Conservation (phyloP, 108 stramenopile species). For the Asterionellopsis glacialis region DNA sequence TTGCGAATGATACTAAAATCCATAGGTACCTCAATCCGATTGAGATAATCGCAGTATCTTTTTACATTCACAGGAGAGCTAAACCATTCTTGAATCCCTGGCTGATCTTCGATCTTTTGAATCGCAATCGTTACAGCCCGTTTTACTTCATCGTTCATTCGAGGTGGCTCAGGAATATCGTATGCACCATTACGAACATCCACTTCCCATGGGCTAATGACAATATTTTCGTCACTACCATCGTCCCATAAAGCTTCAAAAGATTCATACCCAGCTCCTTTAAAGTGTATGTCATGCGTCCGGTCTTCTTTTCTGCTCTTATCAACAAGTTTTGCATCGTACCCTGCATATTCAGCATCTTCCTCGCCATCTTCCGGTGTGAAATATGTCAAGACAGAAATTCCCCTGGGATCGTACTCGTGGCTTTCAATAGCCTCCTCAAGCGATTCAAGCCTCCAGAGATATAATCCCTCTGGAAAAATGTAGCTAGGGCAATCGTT, state of each 20-base stretch:
- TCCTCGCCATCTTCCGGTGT: slow-evolving; percentile 20
- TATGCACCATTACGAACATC: slow-evolving; percentile 11
- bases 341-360: slow-evolving; percentile 36
- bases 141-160: slow-evolving; percentile 40
- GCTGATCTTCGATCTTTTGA: slow-evolving; percentile 28
- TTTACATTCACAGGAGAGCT: slow-evolving; percentile 45
- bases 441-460: slow-evolving; percentile 40
- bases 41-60: slow-evolving; percentile 59
- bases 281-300: slow-evolving; percentile 13
- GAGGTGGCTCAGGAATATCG: slow-evolving; percentile 31
- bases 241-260: slow-evolving; percentile 20
- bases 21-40: slow-evolving; percentile 79
- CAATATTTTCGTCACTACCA: slow-evolving; percentile 19
- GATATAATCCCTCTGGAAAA: slow-evolving; percentile 59
- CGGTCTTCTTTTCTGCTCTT: slow-evolving; percentile 4
- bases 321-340: slow-evolving; percentile 11
- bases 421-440: slow-evolving; percentile 41
- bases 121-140: slow-evolving; percentile 31
- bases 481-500: slow-evolving; percentile 55
- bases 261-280: slow-evolving; percentile 39
- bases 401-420: slow-evolving; percentile 18
- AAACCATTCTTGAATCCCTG: slow-evolving; percentile 37
- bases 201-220: slow-evolving; percentile 65
- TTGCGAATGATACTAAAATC: slow-evolving; percentile 39
- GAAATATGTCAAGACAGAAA: slow-evolving; percentile 36